These are phyloP conservation scores for Gypsophila paniculata DNA, from an alignment of 179 eudicot species.

Conservation along the genomic window DNA sequence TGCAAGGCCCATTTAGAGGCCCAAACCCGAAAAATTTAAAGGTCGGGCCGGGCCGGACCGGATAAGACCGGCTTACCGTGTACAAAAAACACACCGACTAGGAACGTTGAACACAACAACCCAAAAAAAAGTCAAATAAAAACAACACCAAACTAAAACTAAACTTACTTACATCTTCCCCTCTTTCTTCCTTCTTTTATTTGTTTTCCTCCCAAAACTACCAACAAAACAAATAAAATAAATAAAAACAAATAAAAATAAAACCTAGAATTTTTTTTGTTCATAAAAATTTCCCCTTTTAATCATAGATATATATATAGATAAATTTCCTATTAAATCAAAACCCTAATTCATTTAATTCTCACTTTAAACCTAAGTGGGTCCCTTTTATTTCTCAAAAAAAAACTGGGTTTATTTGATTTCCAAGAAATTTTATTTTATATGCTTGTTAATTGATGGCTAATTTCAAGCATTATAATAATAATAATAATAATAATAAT, in stretches of 20 bases:
- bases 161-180: background rate
- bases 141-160: too few relatives aligned
- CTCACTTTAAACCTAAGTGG: background rate
- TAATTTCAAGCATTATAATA: constrained; percentile 14
- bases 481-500: background rate
- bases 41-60: too few relatives aligned
- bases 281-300: background rate
- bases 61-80: too few relatives aligned
- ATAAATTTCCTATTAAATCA: background rate
- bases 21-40: too few relatives aligned
- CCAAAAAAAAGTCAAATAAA: background rate
- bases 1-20: too few relatives aligned
- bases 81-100: too few relatives aligned
- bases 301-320: too few relatives aligned
- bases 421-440: background rate
- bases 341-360: background rate
- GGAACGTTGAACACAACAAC: background rate
- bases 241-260: too few relatives aligned
- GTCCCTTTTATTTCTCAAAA: background rate
- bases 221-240: too few relatives aligned
- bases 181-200: background rate
- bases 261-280: background rate
- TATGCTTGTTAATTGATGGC: constrained; percentile 13
- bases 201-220: too few relatives aligned
- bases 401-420: background rate